A percentile compares a stretch with the other conserved stretches of the same genome.
These are phyloP conservation scores for Myxozyma vanderwaltii DNA, from an alignment of 805 yeast species.

Conservation along the genomic window DNA sequence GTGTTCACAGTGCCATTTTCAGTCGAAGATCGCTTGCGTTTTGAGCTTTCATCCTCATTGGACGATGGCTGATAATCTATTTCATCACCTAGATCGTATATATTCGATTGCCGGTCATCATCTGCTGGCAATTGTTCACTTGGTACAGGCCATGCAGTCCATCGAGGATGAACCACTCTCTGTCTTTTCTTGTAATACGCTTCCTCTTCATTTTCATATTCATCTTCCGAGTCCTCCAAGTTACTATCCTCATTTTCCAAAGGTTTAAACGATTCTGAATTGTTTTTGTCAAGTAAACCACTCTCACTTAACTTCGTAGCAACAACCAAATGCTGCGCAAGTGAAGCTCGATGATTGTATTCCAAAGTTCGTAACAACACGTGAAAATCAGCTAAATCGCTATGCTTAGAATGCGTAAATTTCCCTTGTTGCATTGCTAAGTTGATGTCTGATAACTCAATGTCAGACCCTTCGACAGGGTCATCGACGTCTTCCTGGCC, in stretches of 20 bases:
- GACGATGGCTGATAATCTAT: background rate
- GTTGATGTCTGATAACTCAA: background rate
- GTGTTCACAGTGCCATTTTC: background rate
- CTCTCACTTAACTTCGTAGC: slow-evolving; percentile 3
- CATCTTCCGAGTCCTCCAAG: background rate
- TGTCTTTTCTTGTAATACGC: background rate
- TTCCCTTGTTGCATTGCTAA: background rate
- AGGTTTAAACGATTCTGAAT: background rate
- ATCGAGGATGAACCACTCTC: background rate
- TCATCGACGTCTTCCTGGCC: background rate
- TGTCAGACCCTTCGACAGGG: background rate
- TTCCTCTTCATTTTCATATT: background rate
- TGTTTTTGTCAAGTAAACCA: background rate
- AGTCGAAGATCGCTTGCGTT: background rate
- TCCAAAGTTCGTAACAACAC: slow-evolving; percentile 15
- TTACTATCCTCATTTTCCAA: background rate
- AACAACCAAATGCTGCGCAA: slow-evolving; percentile 22
- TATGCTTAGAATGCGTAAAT: background rate
- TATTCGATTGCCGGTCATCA: background rate
- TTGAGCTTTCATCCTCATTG: background rate
- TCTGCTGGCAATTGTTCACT: background rate
- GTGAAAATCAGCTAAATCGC: slow-evolving; percentile 19
- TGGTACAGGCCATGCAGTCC: slow-evolving; percentile 27
- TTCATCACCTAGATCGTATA: background rate
- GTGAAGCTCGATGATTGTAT: slow-evolving; percentile 10